Conservation (phyloP, 345 rosid species). For the Hibiscus tridactylites region DNA sequence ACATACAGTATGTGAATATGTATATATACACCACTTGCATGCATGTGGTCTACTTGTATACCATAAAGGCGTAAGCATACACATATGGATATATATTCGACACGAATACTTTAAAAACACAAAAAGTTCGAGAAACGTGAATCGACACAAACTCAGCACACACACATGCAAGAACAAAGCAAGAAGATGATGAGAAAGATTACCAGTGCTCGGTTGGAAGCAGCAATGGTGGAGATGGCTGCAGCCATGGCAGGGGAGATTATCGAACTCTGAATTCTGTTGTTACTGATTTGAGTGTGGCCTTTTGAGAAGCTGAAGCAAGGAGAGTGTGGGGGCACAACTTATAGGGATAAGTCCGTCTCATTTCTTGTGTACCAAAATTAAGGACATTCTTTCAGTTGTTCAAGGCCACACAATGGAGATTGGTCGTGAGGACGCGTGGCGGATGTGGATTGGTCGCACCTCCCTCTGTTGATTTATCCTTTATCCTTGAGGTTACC, state of each 20-base stretch:
- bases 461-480: not conserved
- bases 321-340: not conserved
- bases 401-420: slow-evolving; percentile 38
- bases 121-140: no score
- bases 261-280: not conserved
- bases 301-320: not conserved
- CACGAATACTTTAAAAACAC: not conserved
- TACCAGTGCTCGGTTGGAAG: slow-evolving; percentile 70
- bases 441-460: slow-evolving; percentile 16
- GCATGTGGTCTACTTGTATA: no score
- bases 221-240: slow-evolving; percentile 68
- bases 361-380: slow-evolving; percentile 23
- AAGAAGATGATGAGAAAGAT: not conserved
- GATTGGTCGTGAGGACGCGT: slow-evolving; percentile 36
- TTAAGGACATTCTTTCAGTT: slow-evolving; percentile 14
- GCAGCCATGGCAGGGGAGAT: slow-evolving; percentile 48
- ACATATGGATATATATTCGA: no score
- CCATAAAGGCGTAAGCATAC: no score
- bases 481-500: slow-evolving; percentile 7
- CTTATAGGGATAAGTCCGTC: slow-evolving; percentile 13
- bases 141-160: no score
- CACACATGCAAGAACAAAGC: not conserved
- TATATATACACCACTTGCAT: no score
- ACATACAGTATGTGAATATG: no score
- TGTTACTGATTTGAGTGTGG: not conserved